phyloP scores from a whole-genome alignment of 1,284 basidiomycete species.

The Ganoderma sinense region DNA sequence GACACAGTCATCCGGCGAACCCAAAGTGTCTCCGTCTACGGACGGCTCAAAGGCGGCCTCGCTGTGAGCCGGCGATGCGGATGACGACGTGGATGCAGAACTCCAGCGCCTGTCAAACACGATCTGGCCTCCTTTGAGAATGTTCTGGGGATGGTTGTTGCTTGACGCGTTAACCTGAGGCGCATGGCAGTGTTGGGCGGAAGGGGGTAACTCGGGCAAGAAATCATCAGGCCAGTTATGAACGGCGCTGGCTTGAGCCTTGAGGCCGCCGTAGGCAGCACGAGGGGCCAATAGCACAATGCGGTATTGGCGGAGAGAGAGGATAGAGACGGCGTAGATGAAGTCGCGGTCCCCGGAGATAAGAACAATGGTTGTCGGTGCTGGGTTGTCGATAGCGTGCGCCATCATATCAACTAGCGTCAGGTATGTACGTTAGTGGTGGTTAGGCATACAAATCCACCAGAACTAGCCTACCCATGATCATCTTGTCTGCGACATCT shows the following conservation, averaged over 20 bases:
- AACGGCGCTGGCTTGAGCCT: constrained; percentile 57
- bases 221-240: constrained; percentile 58
- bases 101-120: not conserved
- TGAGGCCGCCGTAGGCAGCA: constrained; percentile 47
- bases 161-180: not conserved
- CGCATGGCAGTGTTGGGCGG: not conserved
- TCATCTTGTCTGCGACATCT: constrained; percentile 52
- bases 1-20: not conserved
- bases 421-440: not conserved
- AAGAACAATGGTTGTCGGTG: constrained; percentile 57
- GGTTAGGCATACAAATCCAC: not conserved
- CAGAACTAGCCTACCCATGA: constrained; percentile 38
- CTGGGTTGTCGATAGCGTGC: constrained; percentile 59
- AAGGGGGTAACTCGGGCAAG: constrained; percentile 29
- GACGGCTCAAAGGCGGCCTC: not conserved
- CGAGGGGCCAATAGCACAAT: constrained; percentile 47
- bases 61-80: not conserved
- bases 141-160: not conserved
- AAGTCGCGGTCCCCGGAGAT: constrained; percentile 68
- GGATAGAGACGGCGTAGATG: constrained; percentile 58
- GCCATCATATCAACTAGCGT: constrained; percentile 63
- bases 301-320: constrained; percentile 55
- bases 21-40: not conserved
- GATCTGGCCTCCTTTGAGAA: not conserved
- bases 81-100: not conserved